Conservation (phyloP, 805 yeast genomes). For the Lipomyces sp. region DNA sequence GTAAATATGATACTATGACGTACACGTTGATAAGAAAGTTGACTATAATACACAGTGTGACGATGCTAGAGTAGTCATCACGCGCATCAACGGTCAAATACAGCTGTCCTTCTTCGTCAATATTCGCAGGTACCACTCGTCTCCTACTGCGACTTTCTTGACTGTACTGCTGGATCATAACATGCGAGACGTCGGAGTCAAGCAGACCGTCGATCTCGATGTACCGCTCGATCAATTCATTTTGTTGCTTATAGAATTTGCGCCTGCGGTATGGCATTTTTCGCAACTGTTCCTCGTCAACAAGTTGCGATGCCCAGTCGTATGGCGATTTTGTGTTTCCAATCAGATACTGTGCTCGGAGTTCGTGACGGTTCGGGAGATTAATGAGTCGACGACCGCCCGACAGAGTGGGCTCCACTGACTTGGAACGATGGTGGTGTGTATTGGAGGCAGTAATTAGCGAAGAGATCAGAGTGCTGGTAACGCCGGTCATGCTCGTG, state of each 20-base stretch:
- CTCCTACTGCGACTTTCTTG: constrained; percentile 34
- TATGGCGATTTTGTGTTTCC: constrained; percentile 50
- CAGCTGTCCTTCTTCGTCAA: constrained; percentile 62
- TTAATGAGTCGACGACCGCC: constrained; percentile 5
- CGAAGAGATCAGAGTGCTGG: constrained; percentile 22
- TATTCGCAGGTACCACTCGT: constrained; percentile 60
- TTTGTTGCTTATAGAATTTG: constrained; percentile 61
- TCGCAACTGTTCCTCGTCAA: constrained; percentile 40
- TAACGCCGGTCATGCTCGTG: constrained; percentile 2
- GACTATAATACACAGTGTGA: constrained; percentile 63
- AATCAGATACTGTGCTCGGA: constrained; percentile 56
- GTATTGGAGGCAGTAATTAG: constrained; percentile 24
- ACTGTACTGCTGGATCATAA: constrained; percentile 63
- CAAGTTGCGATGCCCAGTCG: constrained; percentile 49
- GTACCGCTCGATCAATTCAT: constrained; percentile 61
- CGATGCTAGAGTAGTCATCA: constrained; percentile 52
- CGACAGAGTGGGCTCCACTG: constrained; percentile 9
- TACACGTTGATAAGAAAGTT: constrained; percentile 63
- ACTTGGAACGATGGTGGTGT: constrained; percentile 23
- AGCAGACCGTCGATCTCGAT: constrained; percentile 65
- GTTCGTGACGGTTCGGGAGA: constrained; percentile 46
- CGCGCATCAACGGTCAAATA: constrained; percentile 54
- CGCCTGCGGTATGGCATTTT: constrained; percentile 45
- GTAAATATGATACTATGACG: constrained; percentile 18
- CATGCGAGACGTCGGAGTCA: constrained; percentile 70